A percentile compares a stretch with the other conserved stretches of the same genome.
phyloP scores from a whole-genome alignment of 306 rosid genomes.

The Cucumis cinereus region DNA sequence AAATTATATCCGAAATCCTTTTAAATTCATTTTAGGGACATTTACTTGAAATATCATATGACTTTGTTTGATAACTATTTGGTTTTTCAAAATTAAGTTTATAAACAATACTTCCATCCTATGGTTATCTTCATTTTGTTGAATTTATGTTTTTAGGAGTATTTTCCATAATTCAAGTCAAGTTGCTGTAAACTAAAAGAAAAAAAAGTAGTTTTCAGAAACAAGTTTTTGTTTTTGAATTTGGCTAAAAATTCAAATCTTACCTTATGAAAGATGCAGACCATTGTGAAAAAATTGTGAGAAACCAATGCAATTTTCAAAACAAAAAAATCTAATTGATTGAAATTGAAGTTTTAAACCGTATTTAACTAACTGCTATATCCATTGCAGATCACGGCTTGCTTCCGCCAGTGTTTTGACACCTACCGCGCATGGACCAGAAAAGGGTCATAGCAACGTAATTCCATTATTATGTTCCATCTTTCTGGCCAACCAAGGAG shows the following conservation, averaged over 20 bases:
- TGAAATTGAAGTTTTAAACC: neutral
- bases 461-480: constrained; percentile 60
- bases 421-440: constrained; percentile 28
- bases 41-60: neutral
- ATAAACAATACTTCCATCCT: too few species aligned
- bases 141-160: too few species aligned
- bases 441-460: constrained; percentile 40
- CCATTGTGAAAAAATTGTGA: neutral
- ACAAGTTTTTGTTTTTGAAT: neutral
- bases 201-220: too few species aligned
- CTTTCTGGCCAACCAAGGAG: constrained; percentile 87
- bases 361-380: neutral
- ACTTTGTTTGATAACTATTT: too few species aligned
- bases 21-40: neutral
- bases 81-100: too few species aligned
- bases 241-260: neutral
- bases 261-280: neutral
- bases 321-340: neutral
- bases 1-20: neutral
- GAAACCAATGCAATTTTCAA: neutral
- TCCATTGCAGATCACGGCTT: constrained; percentile 35
- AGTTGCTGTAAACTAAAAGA: too few species aligned
- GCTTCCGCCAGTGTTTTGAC: constrained; percentile 37
- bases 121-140: too few species aligned
- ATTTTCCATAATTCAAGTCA: too few species aligned